Evolutionary conservation across 257 asterid species (phyloP), one percentile per base, ranked within the genome.

Genomic region (Primulina tabacum): DNA sequence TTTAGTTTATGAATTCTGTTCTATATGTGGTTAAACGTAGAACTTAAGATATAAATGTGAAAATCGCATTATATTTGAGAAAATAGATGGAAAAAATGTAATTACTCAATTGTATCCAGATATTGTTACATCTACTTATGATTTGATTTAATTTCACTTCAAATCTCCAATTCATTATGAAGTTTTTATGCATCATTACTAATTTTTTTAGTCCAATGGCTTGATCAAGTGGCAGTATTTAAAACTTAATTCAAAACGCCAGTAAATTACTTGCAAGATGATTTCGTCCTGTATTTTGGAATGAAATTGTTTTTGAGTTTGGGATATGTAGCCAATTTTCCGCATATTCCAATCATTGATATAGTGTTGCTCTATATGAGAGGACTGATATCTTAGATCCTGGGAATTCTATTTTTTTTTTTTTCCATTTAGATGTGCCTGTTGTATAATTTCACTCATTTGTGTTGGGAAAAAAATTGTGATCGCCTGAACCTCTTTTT

Each of bases 391-490:
- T 8, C 47, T 9, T 8, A 8, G 52, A 40, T 40, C 16, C 17
- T 40, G 52, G 0, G 5, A 40, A 40, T 40, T 40, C 52, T 40
- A 2, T 3, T 28, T 28, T 28, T 28, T 28, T 28, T 28, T 28
- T 28, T 28, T 28, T 28, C 3, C 30, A 28, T 28, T 62, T 26
- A 57, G 52, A 17, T 56, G 9, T 52, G 17, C 29, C 67, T 59
- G 38, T 32, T n/a, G 2, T 7, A 58, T 5, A n/a, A 62, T 69
- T 55, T 53, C 28, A 65, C 28, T 47, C 58, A 14, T 26, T n/a
- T 40, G 64, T 65, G 61, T 65, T 29, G 20, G 61, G 10, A 66
- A 20, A 26, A 26, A 59, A 61, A 62, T 56, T 60, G 14, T 63
- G 8, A 16, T 40, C 17, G 14, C 53, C 53, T 66, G 50, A 66